These are phyloP conservation scores for Lactarius akahatsu DNA, from an alignment of 768 basidiomycete species.

Conservation along the genomic window DNA sequence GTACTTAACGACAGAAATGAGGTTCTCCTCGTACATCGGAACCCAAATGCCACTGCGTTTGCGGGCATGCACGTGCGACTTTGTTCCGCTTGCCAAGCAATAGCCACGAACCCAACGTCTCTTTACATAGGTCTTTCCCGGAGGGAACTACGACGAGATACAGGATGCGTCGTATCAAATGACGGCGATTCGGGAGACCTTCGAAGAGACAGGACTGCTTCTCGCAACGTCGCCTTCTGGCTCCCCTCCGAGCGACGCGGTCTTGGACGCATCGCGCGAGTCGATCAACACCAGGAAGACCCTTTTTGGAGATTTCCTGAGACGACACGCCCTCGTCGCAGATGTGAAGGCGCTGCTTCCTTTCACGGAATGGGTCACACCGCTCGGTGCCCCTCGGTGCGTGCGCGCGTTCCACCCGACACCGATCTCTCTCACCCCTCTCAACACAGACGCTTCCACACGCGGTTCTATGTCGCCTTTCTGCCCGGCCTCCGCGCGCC, in stretches of 20 bases:
- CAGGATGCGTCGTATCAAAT: constrained; percentile 58
- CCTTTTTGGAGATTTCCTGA: constrained; percentile 54
- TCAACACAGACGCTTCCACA: constrained; percentile 60
- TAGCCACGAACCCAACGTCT: neutral
- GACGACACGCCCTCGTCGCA: constrained; percentile 43
- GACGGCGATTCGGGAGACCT: constrained; percentile 74
- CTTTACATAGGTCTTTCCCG: constrained; percentile 64
- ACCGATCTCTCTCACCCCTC: neutral
- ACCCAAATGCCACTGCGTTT: constrained; percentile 61
- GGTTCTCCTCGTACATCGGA: constrained; percentile 67
- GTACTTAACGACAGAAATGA: constrained; percentile 67
- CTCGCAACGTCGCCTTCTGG: constrained; percentile 44
- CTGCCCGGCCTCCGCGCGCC: constrained; percentile 45
- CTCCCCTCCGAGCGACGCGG: constrained; percentile 37
- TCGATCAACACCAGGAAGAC: constrained; percentile 53
- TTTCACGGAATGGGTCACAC: constrained; percentile 76
- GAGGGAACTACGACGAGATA: constrained; percentile 62
- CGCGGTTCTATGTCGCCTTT: constrained; percentile 68
- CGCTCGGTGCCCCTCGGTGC: constrained; percentile 52
- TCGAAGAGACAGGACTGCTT: constrained; percentile 72
- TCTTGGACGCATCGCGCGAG: constrained; percentile 54
- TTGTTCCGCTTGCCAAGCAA: neutral
- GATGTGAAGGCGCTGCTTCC: constrained; percentile 54
- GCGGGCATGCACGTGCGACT: constrained; percentile 62
- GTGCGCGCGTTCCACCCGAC: constrained; percentile 33